These are phyloP conservation scores for Aspergillus carbonarius DNA, from an alignment of 2,329 filamentous ascomycete species.

Conservation along the genomic window DNA sequence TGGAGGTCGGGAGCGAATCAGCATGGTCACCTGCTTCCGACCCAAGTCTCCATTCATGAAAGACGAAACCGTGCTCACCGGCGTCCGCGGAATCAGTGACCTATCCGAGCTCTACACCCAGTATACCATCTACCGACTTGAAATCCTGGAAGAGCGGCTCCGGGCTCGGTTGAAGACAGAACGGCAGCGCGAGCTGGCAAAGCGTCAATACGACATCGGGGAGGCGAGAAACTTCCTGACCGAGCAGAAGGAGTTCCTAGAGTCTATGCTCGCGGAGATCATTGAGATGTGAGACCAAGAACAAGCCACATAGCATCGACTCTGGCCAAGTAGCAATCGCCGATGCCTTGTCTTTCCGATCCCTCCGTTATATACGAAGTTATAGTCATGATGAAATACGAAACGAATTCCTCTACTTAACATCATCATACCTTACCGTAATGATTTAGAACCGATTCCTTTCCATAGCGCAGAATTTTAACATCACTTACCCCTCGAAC, in stretches of 20 bases:
- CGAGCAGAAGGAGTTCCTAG: background rate
- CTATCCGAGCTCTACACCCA: conserved; percentile 56
- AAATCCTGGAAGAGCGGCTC: conserved; percentile 56
- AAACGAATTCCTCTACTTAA: too few species aligned
- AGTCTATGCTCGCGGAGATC: background rate
- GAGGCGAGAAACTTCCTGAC: background rate
- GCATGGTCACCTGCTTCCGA: conserved; percentile 62
- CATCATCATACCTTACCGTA: too few species aligned
- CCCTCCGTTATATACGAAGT: too few species aligned
- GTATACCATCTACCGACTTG: conserved; percentile 58
- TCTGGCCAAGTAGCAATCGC: background rate
- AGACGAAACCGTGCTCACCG: conserved; percentile 59
- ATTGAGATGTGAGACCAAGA: background rate
- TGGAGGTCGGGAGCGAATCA: conserved; percentile 60
- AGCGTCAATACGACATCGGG: background rate
- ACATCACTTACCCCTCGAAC: too few species aligned
- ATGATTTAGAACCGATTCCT: too few species aligned
- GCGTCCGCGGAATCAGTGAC: conserved; percentile 56
- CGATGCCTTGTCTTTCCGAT: background rate
- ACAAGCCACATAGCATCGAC: background rate
- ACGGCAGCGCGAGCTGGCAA: conserved; percentile 6
- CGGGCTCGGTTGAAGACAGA: background rate
- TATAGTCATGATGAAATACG: too few species aligned
- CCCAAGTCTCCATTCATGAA: conserved; percentile 52
- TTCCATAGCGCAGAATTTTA: too few species aligned